phyloP scores from a whole-genome alignment of 306 rosid species.

The Inga oerstediana region DNA sequence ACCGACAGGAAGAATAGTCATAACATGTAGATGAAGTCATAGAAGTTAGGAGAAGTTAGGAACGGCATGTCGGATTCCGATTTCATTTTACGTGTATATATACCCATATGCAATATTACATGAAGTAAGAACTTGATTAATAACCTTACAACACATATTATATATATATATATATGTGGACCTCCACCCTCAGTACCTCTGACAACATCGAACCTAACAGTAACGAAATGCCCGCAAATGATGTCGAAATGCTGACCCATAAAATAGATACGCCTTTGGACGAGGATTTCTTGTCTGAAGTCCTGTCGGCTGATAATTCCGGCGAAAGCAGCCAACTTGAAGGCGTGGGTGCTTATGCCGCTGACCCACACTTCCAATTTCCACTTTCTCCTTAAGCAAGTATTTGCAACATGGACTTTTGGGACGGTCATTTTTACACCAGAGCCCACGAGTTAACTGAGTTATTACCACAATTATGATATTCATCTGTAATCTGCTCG shows the following conservation, averaged over 20 bases:
- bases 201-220: background rate
- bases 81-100: too few relatives aligned
- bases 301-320: conserved; percentile 40
- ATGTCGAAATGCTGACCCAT: background rate
- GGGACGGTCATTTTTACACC: conserved; percentile 51
- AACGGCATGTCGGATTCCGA: too few relatives aligned
- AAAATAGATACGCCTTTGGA: conserved; percentile 16
- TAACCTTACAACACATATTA: too few relatives aligned
- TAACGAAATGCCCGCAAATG: background rate
- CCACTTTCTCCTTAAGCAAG: conserved; percentile 31
- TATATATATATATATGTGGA: too few relatives aligned
- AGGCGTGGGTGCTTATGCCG: background rate
- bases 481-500: background rate
- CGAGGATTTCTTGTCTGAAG: conserved; percentile 69
- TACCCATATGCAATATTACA: too few relatives aligned
- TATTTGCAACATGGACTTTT: conserved; percentile 45
- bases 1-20: too few relatives aligned
- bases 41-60: too few relatives aligned
- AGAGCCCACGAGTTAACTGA: conserved; percentile 43
- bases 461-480: conserved; percentile 22
- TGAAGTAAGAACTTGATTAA: too few relatives aligned
- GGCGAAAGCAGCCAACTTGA: background rate
- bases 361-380: background rate
- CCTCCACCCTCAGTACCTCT: conserved; percentile 35
- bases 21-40: too few relatives aligned